Evolutionary conservation across 2,329 filamentous ascomycete species (phyloP).

Genomic region (Calonectria hongkongensis): DNA sequence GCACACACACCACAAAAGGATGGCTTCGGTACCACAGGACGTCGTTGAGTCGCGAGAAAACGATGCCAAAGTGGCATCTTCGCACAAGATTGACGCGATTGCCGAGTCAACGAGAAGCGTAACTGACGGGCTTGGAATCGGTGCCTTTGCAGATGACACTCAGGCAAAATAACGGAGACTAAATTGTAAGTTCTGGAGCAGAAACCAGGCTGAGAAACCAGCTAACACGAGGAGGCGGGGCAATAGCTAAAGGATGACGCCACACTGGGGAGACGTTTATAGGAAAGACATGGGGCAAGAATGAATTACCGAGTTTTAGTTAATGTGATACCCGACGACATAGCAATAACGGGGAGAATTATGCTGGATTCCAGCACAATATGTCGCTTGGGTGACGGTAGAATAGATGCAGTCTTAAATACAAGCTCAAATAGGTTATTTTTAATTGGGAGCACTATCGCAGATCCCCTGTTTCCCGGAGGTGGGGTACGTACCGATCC

Average conservation of each 20-base stretch:
- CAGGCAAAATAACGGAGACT: neutral
- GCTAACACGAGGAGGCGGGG: conserved; percentile 8
- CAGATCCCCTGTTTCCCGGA: conserved; percentile 2
- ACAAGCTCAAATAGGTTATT: conserved; percentile 13
- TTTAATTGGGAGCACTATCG: neutral
- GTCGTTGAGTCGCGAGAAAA: conserved; percentile 39
- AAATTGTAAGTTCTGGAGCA: neutral
- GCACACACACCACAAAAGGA: conserved; percentile 53
- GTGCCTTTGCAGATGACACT: neutral
- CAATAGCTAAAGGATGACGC: neutral
- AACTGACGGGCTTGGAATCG: neutral
- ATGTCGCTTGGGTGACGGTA: neutral
- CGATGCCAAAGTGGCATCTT: conserved; percentile 31
- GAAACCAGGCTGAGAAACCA: neutral
- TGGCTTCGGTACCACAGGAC: conserved; percentile 26
- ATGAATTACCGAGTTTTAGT: neutral
- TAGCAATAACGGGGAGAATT: neutral
- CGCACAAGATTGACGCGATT: neutral
- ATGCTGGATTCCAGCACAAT: conserved; percentile 1
- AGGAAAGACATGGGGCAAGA: neutral
- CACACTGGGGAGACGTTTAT: neutral
- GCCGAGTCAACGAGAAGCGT: neutral
- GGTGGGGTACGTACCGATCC: conserved; percentile 10
- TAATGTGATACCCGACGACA: neutral
- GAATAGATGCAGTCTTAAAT: conserved; percentile 11